These are phyloP conservation scores for Coprinellus aureogranulatus DNA, from an alignment of 768 basidiomycete genomes.

Conservation along the genomic window DNA sequence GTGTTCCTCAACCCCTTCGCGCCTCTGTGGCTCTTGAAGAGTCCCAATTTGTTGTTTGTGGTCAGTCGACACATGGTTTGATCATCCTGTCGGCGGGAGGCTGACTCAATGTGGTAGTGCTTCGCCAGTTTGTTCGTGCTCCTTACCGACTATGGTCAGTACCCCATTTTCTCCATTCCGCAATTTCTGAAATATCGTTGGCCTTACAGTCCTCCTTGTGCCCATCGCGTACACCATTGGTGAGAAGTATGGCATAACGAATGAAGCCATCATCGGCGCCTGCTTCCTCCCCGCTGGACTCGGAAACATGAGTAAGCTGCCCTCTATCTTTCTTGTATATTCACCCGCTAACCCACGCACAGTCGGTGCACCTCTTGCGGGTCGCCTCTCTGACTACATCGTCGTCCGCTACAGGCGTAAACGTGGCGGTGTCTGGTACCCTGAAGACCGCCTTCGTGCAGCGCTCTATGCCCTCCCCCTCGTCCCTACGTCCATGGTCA, in stretches of 20 bases:
- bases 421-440: constrained; percentile 56
- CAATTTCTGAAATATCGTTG: background rate
- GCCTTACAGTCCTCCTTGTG: constrained; percentile 44
- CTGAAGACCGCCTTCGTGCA: constrained; percentile 66
- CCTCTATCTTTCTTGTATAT: background rate
- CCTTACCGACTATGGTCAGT: constrained; percentile 38
- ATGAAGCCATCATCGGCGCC: constrained; percentile 55
- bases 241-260: constrained; percentile 50
- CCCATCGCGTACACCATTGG: constrained; percentile 70
- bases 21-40: constrained; percentile 45
- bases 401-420: constrained; percentile 42
- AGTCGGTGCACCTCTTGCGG: constrained; percentile 64
- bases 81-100: background rate
- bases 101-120: background rate
- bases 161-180: background rate
- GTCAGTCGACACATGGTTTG: constrained; percentile 32
- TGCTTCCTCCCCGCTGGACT: constrained; percentile 61
- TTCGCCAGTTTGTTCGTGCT: constrained; percentile 24
- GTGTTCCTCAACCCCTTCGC: constrained; percentile 56
- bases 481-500: constrained; percentile 50
- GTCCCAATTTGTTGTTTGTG: constrained; percentile 54
- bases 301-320: constrained; percentile 58
- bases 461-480: constrained; percentile 45
- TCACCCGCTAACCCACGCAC: background rate
- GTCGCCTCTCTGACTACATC: constrained; percentile 54